A percentile compares a stretch with the other conserved stretches of the same genome.
phyloP scores from a whole-genome alignment of 768 basidiomycete species.

The Gloeophyllum trabeum region DNA sequence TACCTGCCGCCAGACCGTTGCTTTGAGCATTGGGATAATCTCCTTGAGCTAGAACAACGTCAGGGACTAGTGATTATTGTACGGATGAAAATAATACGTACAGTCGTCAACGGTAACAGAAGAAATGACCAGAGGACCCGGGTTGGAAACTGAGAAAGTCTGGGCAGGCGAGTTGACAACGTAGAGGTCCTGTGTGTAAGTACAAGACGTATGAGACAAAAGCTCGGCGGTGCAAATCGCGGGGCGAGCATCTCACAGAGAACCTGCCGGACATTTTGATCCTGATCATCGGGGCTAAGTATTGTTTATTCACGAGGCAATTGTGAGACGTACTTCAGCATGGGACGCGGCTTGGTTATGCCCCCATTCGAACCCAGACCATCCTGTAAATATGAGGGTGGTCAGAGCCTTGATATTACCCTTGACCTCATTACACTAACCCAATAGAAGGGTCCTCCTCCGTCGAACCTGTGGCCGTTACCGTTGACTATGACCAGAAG shows the following conservation, averaged over 20 bases:
- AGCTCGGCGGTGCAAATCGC: not conserved
- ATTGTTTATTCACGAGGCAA: not conserved
- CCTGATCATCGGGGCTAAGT: conserved; percentile 9
- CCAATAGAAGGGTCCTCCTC: conserved; percentile 26
- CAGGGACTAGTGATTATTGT: not conserved
- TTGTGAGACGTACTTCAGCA: conserved; percentile 17
- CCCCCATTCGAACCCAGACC: conserved; percentile 13
- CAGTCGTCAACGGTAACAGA: conserved; percentile 37
- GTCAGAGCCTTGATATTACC: not conserved
- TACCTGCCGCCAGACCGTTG: conserved; percentile 31
- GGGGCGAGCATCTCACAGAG: conserved; percentile 11
- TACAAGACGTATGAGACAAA: not conserved
- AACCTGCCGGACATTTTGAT: conserved; percentile 21
- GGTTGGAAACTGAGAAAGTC: conserved; percentile 11
- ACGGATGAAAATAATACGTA: conserved; percentile 14
- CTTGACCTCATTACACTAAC: conserved; percentile 7
- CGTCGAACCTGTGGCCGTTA: conserved; percentile 20
- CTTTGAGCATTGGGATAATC: conserved; percentile 34
- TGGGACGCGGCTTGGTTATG: conserved; percentile 10
- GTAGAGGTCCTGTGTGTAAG: conserved; percentile 12
- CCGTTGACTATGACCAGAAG: conserved; percentile 10
- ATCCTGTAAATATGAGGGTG: conserved; percentile 4
- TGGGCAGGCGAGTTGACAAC: conserved; percentile 21
- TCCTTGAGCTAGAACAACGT: conserved; percentile 27
- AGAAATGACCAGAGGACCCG: conserved; percentile 22